Base-by-base conservation (phyloP, 805 yeast genomes). In the Nakazawaea holstii region DNA sequence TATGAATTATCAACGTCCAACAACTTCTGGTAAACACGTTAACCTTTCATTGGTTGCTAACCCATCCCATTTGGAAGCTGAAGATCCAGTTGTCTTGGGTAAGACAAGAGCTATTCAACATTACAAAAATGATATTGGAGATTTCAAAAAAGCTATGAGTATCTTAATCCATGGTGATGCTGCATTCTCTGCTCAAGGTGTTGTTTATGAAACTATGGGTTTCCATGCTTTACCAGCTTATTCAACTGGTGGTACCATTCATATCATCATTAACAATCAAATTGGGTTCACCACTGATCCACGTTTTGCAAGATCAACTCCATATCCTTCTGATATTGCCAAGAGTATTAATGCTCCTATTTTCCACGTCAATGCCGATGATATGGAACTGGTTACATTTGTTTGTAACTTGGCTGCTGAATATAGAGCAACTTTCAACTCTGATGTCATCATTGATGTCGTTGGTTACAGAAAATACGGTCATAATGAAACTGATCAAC, bases 271-370 rank as follows among this genome's bases (percentile, higher is more conserved):
- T 55, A 94, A 94, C 73, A 94, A 94, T 75, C 99, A 94, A 79
- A 92, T 94, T 67, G 99, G 99, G 69, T 94, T 94, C 81, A 94
- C 99, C 56, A 94, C 99, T 45, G 98, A 94, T 67, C 99, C 99
- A 56, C 81, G 96, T 74, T 84, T 85, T 60, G 90, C 97, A 33
- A 86, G 99, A 76, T 92, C 98, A 26, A 94, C 99, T 42, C 92
- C 95, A 61, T 94, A 94, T 70, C 97, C 99, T 60, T 87, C 97
- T 24, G 99, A 94, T 74, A 79, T 94, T 64, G 98, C 97, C 59
- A 94, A 94, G 74, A 76, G 96, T 32, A 87, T 89, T 68, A 91
- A 92, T 65, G 97, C 98, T 24, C 99, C 99, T 53, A 90, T 94
- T 60, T 94, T 94, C 95, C 99, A 94, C 70, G 98, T 94, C 44